phyloP scores from a whole-genome alignment of 164 flowering plant genomes.

The Cinnamomum micranthum region DNA sequence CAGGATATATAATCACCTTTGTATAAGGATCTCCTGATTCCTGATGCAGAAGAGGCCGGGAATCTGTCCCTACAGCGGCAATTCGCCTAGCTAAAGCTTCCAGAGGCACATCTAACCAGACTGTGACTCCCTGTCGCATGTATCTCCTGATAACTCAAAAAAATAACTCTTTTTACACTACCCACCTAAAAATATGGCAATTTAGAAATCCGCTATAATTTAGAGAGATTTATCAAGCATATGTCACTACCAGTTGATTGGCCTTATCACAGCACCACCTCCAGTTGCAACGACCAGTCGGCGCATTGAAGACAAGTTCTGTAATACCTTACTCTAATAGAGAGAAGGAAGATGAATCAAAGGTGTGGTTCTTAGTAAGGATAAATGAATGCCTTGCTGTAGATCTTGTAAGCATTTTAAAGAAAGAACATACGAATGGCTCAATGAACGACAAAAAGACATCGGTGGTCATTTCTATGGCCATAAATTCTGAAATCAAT shows the following conservation, averaged over 20 bases:
- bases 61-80: slow-evolving; percentile 77
- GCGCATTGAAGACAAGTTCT: slow-evolving; percentile 55
- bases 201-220: not conserved
- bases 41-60: slow-evolving; percentile 84
- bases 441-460: not conserved
- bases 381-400: not conserved
- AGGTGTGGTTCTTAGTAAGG: not conserved
- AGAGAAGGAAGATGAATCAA: not conserved
- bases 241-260: slow-evolving; percentile 62
- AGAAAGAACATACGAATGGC: not conserved
- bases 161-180: not conserved
- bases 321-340: slow-evolving; percentile 59
- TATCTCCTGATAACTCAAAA: slow-evolving; percentile 50
- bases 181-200: not conserved
- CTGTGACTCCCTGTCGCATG: slow-evolving; percentile 80
- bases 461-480: not conserved
- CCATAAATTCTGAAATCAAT: not conserved
- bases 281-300: slow-evolving; percentile 87
- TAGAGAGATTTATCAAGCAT: not conserved
- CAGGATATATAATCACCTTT: slow-evolving; percentile 37
- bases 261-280: slow-evolving; percentile 85
- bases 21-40: slow-evolving; percentile 72
- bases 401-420: not conserved
- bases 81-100: slow-evolving; percentile 84
- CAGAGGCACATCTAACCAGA: slow-evolving; percentile 90